A percentile compares a stretch with the other conserved stretches of the same genome.
Evolutionary conservation across 371 early-diverging fungal species (phyloP).

Genomic region (Mucor velutinosus): DNA sequence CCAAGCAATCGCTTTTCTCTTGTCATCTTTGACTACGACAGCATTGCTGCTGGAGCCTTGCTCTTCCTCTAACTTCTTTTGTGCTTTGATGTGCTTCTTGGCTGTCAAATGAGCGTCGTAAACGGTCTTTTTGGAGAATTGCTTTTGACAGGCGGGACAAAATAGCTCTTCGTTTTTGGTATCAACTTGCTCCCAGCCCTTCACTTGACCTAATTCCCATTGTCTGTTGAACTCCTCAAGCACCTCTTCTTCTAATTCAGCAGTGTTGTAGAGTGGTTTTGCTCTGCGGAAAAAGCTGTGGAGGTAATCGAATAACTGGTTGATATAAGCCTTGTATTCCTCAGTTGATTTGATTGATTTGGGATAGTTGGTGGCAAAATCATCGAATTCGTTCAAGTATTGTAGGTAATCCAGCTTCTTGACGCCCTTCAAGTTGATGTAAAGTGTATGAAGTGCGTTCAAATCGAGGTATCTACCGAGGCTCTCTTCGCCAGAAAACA

Average conservation of each 20-base stretch:
- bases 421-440: constrained; percentile 80
- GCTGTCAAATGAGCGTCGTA: constrained; percentile 85
- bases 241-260: constrained; percentile 51
- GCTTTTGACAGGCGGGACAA: constrained; percentile 84
- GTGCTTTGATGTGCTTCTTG: constrained; percentile 90
- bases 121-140: constrained; percentile 85
- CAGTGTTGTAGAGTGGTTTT: constrained; percentile 79
- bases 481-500: constrained; percentile 93
- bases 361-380: constrained; percentile 65
- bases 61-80: constrained; percentile 50
- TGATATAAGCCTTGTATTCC: constrained; percentile 76
- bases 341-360: constrained; percentile 60
- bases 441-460: constrained; percentile 72
- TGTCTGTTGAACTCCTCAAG: constrained; percentile 58
- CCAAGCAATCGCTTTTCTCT: constrained; percentile 62
- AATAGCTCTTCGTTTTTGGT: constrained; percentile 56
- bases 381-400: constrained; percentile 74
- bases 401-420: constrained; percentile 78
- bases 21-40: constrained; percentile 50
- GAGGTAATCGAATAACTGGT: constrained; percentile 68
- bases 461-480: constrained; percentile 89
- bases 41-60: constrained; percentile 24
- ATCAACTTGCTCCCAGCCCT: constrained; percentile 66
- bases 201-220: constrained; percentile 62
- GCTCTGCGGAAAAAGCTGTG: constrained; percentile 75